A percentile compares a stretch with the other conserved stretches of the same genome.
Conservation (phyloP, 208 protist species). For the Trypanosoma conorhini region DNA sequence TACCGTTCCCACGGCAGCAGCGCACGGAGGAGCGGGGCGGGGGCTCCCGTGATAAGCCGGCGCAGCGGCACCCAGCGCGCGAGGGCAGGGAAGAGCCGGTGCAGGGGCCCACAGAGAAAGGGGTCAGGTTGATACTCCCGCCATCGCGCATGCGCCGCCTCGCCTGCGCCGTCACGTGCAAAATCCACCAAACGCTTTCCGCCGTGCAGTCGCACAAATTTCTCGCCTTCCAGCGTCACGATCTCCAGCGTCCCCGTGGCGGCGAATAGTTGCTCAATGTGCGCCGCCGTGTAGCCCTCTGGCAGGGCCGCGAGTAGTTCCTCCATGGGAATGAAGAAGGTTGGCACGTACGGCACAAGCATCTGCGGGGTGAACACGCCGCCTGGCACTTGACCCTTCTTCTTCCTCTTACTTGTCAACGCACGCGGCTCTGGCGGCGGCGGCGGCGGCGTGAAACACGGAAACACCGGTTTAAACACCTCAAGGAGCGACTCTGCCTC, state of each 20-base stretch:
- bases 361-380: conserved; percentile 45
- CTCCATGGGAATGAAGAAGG: conserved; percentile 57
- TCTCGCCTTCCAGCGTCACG: conserved; percentile 31
- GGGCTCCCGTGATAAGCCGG: conserved; percentile 30
- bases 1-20: conserved; percentile 34
- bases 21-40: conserved; percentile 22
- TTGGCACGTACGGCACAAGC: conserved; percentile 48
- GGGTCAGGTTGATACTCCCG: conserved; percentile 41
- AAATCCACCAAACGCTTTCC: conserved; percentile 34
- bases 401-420: conserved; percentile 1
- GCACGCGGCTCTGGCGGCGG: conserved; percentile 4
- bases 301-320: conserved; percentile 43
- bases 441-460: conserved; percentile 36
- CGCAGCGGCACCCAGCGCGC: conserved; percentile 43
- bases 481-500: conserved; percentile 27
- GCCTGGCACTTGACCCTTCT: conserved; percentile 6
- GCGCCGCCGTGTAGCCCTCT: conserved; percentile 46
- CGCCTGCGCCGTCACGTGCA: neutral
- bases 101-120: conserved; percentile 36
- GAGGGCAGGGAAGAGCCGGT: conserved; percentile 12
- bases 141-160: conserved; percentile 28
- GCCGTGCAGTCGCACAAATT: conserved; percentile 49
- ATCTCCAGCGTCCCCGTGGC: conserved; percentile 36
- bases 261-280: conserved; percentile 43
- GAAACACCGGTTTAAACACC: conserved; percentile 18